These are phyloP conservation scores for Escovopsis weberi DNA, from an alignment of 2,329 filamentous ascomycete species.

Conservation along the genomic window DNA sequence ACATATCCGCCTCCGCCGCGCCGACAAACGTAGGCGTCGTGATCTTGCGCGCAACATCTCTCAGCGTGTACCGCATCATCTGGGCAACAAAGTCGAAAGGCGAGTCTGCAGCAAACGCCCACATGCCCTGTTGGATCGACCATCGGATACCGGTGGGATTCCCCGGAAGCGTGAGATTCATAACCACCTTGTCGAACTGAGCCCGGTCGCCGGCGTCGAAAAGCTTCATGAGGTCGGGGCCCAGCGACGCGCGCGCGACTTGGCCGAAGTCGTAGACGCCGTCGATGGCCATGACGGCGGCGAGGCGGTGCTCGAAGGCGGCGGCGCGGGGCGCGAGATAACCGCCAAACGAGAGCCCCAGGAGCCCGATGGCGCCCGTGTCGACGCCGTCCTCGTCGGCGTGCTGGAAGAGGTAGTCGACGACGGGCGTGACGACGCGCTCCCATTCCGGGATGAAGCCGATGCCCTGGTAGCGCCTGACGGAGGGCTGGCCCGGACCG, in stretches of 20 bases:
- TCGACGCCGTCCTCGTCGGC: constrained; percentile 19
- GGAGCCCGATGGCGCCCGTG: constrained; percentile 16
- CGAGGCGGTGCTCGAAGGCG: constrained; percentile 28
- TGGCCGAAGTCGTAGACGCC: constrained; percentile 21
- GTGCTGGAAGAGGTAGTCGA: constrained; percentile 21
- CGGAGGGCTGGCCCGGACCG: constrained; percentile 28
- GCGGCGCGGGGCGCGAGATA: constrained; percentile 26
- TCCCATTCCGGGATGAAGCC: constrained; percentile 33
- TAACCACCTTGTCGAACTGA: constrained; percentile 9
- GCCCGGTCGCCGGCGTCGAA: constrained; percentile 1
- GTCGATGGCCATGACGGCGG: constrained; percentile 24
- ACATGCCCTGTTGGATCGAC: constrained; percentile 13
- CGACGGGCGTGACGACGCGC: constrained; percentile 22
- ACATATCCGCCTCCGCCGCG: constrained; percentile 10
- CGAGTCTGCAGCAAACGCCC: constrained; percentile 13
- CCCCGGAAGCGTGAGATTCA: background rate
- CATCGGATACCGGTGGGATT: constrained; percentile 9
- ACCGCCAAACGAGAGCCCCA: constrained; percentile 28
- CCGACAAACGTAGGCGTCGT: constrained; percentile 11
- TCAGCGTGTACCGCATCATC: background rate
- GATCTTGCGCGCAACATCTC: constrained; percentile 9
- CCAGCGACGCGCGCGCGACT: constrained; percentile 1
- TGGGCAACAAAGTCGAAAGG: constrained; percentile 10
- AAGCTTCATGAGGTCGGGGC: background rate
- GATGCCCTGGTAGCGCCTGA: constrained; percentile 24